These are phyloP conservation scores for Monosporascus sp. DNA, from an alignment of 2,329 filamentous ascomycete genomes.

Conservation along the genomic window DNA sequence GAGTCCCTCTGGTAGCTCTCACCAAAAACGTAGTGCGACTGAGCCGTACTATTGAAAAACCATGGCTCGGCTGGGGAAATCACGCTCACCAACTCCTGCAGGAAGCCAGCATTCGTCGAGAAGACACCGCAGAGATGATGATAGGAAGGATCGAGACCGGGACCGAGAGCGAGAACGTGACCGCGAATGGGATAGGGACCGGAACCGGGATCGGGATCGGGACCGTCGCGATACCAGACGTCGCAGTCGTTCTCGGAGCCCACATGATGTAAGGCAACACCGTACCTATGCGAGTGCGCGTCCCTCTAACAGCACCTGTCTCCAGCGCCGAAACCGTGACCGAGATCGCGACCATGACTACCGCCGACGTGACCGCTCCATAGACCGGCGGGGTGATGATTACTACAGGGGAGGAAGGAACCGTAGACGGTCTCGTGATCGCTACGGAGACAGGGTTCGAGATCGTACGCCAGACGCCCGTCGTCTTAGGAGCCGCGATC, in stretches of 20 bases:
- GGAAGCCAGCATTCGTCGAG: conserved; percentile 73
- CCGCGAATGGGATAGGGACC: neutral
- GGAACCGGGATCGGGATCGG: conserved; percentile 36
- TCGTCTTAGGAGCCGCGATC: conserved; percentile 59
- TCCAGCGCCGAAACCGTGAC: conserved; percentile 54
- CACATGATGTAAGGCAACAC: conserved; percentile 49
- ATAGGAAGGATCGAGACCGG: conserved; percentile 49
- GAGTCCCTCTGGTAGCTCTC: conserved; percentile 30
- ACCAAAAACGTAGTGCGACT: conserved; percentile 29
- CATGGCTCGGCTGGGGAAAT: conserved; percentile 62
- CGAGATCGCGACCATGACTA: conserved; percentile 50
- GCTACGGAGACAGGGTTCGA: conserved; percentile 45
- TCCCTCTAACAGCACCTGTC: conserved; percentile 34
- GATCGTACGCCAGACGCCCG: conserved; percentile 54
- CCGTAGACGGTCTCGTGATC: conserved; percentile 59
- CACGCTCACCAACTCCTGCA: conserved; percentile 90
- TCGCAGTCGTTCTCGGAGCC: conserved; percentile 57
- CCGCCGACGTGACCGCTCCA: conserved; percentile 64
- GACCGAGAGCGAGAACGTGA: conserved; percentile 38
- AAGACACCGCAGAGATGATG: conserved; percentile 59
- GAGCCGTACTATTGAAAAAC: conserved; percentile 27
- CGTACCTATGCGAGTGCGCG: conserved; percentile 13
- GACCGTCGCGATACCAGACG: conserved; percentile 38
- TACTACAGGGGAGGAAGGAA: conserved; percentile 51
- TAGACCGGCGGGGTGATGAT: conserved; percentile 63